Conservation (phyloP, 805 yeast species). For the Kluyveromyces aestuarii region DNA sequence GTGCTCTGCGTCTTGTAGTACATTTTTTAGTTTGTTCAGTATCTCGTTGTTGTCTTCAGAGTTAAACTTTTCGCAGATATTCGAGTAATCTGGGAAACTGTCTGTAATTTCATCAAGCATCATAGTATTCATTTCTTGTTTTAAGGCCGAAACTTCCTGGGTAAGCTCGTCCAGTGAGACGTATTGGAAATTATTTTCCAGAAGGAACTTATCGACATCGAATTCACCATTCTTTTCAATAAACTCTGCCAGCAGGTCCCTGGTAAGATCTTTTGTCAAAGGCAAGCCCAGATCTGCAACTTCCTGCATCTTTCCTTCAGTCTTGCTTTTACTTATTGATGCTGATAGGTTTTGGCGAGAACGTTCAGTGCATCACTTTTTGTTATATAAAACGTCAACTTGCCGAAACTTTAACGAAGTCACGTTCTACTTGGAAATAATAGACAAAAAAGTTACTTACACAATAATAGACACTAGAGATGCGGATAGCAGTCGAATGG, state of each 20-base stretch:
- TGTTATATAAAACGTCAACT: no score
- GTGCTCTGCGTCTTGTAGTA: conserved; percentile 14
- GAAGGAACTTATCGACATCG: conserved; percentile 21
- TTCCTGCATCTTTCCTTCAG: conserved; percentile 11
- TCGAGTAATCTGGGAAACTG: conserved; percentile 19
- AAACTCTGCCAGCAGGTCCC: conserved; percentile 19
- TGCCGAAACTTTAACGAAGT: no score
- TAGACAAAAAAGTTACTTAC: no score
- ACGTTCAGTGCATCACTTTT: no score
- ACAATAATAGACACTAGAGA: no score
- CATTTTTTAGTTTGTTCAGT: conserved; percentile 15
- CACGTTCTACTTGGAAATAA: no score
- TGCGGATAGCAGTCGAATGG: no score
- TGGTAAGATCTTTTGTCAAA: conserved; percentile 18
- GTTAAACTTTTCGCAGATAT: conserved; percentile 17
- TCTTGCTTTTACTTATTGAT: background rate
- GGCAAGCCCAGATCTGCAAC: conserved; percentile 21
- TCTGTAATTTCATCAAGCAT: conserved; percentile 19
- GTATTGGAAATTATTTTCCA: conserved; percentile 26
- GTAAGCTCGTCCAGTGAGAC: conserved; percentile 23
- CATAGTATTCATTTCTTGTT: conserved; percentile 17
- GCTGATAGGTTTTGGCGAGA: background rate
- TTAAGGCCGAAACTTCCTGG: conserved; percentile 16
- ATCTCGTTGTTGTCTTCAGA: conserved; percentile 5
- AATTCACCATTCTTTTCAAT: conserved; percentile 12